phyloP scores from a whole-genome alignment of 805 yeast genomes.

The Wickerhamiella azyma region DNA sequence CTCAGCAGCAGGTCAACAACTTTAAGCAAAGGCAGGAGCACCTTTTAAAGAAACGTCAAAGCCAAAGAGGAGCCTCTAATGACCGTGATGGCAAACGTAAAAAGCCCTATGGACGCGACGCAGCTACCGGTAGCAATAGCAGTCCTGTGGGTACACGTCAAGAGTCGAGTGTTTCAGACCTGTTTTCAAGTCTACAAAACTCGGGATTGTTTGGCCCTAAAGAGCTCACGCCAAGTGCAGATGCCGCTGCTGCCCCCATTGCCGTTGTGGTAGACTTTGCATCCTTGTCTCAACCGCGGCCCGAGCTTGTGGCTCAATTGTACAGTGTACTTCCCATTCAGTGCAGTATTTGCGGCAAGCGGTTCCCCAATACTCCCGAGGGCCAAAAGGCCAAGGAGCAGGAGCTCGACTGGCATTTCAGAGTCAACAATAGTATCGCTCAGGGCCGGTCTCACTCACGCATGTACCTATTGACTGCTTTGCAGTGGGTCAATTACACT shows the following conservation, averaged over 20 bases:
- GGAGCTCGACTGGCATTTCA: conserved; percentile 93
- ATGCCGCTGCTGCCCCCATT: background rate
- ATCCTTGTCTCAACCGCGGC: conserved; percentile 23
- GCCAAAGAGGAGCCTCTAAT: background rate
- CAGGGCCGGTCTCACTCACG: conserved; percentile 49
- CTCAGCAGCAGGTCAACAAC: conserved; percentile 22
- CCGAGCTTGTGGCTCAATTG: conserved; percentile 28
- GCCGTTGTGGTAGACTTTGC: conserved; percentile 8
- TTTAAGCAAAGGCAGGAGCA: conserved; percentile 9
- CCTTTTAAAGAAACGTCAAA: background rate
- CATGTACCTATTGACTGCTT: conserved; percentile 65
- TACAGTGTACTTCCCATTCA: conserved; percentile 58
- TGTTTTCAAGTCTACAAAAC: conserved; percentile 18
- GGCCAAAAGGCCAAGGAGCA: conserved; percentile 42
- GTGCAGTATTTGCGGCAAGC: conserved; percentile 80
- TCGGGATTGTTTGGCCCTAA: conserved; percentile 20
- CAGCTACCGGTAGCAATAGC: conserved; percentile 5
- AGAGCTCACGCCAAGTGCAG: background rate
- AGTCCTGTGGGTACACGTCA: background rate
- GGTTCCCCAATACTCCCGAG: conserved; percentile 50
- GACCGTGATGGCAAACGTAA: conserved; percentile 3
- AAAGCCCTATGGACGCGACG: conserved; percentile 5
- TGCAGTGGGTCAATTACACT: conserved; percentile 58
- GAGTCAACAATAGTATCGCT: conserved; percentile 67
- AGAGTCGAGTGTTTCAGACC: background rate